phyloP scores from a whole-genome alignment of 345 rosid genomes.

The Eucalyptus pumila region DNA sequence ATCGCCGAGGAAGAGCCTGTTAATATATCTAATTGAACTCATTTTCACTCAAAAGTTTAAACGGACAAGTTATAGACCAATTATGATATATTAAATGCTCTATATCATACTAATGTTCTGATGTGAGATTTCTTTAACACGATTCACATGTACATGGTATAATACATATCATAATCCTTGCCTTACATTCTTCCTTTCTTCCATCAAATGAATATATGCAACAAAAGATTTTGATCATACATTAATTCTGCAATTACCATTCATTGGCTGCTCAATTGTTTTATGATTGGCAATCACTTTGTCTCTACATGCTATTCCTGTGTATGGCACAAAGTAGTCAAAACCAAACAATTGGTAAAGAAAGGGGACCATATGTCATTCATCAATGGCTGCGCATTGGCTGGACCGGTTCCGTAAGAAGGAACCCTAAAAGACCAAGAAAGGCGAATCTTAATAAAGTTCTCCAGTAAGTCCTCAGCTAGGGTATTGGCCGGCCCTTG shows the following conservation, averaged over 20 bases:
- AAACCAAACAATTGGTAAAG: background rate
- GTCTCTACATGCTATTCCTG: background rate
- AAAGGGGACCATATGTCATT: background rate
- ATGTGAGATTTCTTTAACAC: no score
- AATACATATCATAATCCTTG: background rate
- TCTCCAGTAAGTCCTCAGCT: background rate
- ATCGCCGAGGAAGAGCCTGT: no score
- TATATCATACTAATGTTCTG: no score
- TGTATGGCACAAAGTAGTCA: background rate
- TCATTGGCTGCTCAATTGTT: background rate
- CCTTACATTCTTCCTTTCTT: background rate
- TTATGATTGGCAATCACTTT: background rate
- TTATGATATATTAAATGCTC: fast-evolving
- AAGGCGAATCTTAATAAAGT: background rate
- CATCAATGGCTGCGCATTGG: background rate
- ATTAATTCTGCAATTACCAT: background rate
- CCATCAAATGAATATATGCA: background rate
- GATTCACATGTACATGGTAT: fast-evolving
- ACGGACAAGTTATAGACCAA: no score
- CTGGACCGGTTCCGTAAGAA: background rate
- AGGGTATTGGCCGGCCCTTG: background rate
- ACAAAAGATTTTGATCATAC: background rate
- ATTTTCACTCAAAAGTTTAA: no score
- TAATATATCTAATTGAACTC: no score
- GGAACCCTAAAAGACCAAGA: background rate